Evolutionary conservation across 2,329 filamentous ascomycete genomes (phyloP).

Genomic region (Beauveria australis): DNA sequence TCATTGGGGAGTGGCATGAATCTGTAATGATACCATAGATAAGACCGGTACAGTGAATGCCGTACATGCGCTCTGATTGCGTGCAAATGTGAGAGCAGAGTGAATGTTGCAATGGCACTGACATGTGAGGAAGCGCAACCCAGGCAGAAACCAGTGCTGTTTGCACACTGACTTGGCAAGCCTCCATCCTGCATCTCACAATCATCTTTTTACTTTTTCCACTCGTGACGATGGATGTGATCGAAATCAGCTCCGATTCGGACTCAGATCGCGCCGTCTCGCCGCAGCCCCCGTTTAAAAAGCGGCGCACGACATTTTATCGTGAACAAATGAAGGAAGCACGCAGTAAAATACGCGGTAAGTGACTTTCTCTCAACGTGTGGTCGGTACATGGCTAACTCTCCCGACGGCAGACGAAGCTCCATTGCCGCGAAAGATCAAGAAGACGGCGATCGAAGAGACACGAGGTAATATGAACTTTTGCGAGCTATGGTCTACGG

Average conservation of each 20-base stretch:
- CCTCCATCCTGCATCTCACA: slow-evolving; percentile 6
- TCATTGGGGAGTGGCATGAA: slow-evolving; percentile 19
- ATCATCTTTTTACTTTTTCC: not conserved
- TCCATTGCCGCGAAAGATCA: not conserved
- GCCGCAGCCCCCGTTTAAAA: not conserved
- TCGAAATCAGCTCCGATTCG: slow-evolving; percentile 8
- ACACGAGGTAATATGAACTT: not conserved
- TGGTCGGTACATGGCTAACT: not conserved
- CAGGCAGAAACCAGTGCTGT: not conserved
- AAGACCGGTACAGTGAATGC: not conserved
- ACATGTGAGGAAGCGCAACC: slow-evolving; percentile 13
- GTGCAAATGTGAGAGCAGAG: not conserved
- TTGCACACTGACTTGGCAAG: not conserved
- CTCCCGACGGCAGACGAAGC: not conserved
- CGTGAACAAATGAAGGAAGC: not conserved
- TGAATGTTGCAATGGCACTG: not conserved
- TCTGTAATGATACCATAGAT: slow-evolving; percentile 33
- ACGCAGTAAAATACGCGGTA: not conserved
- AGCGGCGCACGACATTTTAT: not conserved
- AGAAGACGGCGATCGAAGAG: not conserved
- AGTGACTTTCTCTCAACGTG: not conserved
- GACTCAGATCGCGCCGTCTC: slow-evolving; percentile 1
- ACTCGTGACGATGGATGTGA: slow-evolving; percentile 11
- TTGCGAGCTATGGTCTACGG: not conserved
- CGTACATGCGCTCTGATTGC: not conserved